Base-by-base conservation (phyloP, 108 stramenopile species). In the Cyclotella sp. region DNA sequence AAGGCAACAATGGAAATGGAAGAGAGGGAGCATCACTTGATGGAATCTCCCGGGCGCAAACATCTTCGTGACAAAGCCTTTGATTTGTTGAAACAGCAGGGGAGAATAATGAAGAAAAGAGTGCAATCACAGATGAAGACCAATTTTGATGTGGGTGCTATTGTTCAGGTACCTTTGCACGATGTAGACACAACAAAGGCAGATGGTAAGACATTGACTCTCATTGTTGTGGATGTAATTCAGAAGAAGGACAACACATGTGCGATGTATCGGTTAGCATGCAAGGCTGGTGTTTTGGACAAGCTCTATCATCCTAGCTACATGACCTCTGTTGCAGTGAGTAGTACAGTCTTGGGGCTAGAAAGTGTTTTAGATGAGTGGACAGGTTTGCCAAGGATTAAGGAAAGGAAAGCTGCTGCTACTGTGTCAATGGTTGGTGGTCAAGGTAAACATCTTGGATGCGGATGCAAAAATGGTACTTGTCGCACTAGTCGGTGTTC, bases 121-220 rank as follows among this genome's bases (percentile, higher is more conserved):
- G 47, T 49, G 15, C 18, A 3, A 1, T 7, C 1, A 49, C 47
- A 7, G n/a, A 49, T 7, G 3, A 9, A 49, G 2, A n/a, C 6
- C n/a, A n/a, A 49, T 3, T 49, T 49, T n/a, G 9, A 49, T 49
- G 47, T 49, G 3, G 47, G 6, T 3, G 9, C 47, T 49, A 49
- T 49, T 49, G 47, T 49, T 49, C 47, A 49, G n/a, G n/a, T 49
- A 3, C 47, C 3, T 7, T 49, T 49, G 47, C 18, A 49, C 9
- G n/a, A 49, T n/a, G 47, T 49, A 3, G 34, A 34, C 6, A 34
- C 34, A 34, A 5, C 34, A 34, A 34, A 34, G 34, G 34, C 34
- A 5, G 34, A 49, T 49, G 47, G 47, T n/a, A 49, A 49, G n/a
- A 49, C 47, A 49, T 49, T 49, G 47, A 49, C 47, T 49, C 47